Evolutionary conservation across 768 basidiomycete species (phyloP), one percentile per base, ranked within the genome.

Genomic region (Pholiota conissans): DNA sequence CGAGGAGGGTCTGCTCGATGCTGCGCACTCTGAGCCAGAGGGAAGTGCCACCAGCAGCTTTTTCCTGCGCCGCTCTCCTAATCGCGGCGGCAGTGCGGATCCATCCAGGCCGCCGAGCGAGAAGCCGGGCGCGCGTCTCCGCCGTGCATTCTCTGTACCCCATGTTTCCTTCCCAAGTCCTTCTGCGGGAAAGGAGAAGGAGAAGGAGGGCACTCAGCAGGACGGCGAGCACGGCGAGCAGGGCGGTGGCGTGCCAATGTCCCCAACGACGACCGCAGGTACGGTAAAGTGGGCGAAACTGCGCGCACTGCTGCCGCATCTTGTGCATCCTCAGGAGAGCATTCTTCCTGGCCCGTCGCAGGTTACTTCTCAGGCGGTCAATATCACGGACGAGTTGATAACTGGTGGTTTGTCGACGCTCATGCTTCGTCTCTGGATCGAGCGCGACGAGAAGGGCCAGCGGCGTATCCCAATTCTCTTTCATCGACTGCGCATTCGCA

Each of bases 401-500:
- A 81, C 85, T 2, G 89, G 91, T 4, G 89, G 91, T 16, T 81
- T 95, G 5, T 89, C 90, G 0, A 81, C 86, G 14, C 75, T 93
- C 29, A 87, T 95, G 82, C 71, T 93, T 34, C 81, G 85, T 27
- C 78, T 95, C 62, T 91, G 90, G 86, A 86, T 94, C 60, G 92
- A 95, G 65, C 85, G 86, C 28, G 94, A 95, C 68, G 93, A 95
- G 72, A 87, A 86, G 63, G 85, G 77, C n/a, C 83, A 87, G 55
- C 78, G 91, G n/a, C 84, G 93, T 20, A 76, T 93, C n/a, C 89
- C 91, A 5, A 71, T 87, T 28, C 76, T 94, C 48, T 78, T 95
- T 52, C 88, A 94, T 67, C 85, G 91, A 24, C 76, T 95, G 47
- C 83, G 92, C 35, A 87, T 95, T 55, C 88, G 90, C 10, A 82